Evolutionary conservation across 768 basidiomycete genomes (phyloP), one percentile per base, ranked within the genome.

Genomic region (Boletus reticulatus): DNA sequence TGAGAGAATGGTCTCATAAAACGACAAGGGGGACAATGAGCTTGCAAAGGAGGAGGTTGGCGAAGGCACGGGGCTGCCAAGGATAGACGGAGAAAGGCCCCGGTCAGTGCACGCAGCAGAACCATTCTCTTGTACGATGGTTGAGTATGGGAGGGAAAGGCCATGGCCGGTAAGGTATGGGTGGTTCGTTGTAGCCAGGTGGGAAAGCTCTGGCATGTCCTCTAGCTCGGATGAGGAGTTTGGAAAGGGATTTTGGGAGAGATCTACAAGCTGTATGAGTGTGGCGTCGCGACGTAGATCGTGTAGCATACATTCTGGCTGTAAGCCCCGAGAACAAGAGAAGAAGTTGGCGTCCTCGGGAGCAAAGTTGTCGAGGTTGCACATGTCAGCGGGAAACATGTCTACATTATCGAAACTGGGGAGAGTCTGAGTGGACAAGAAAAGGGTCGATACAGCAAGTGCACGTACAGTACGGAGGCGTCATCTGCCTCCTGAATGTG

Each of bases 31-130:
- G 1, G 69, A 72, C 9, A 64, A 20, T 4, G 69, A 69, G 14
- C 55, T 54, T 5, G 37, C 39, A n/a, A 56, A 62, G 20, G 69
- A 71, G 4, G 69, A 49, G 0, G 71, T n/a, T 5, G 70, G 71
- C 0, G 69, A 72, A 5, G 63, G 66, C 5, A 36, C 24, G 31
- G 67, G 47, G 22, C 58, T 63, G 20, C 56, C 55, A 13, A 62
- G 39, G 42, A 42, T 52, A 13, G 59, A 52, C 0, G 62, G 58
- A 1, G 60, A 56, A 17, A 61, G 67, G 3, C 56, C 32, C 0
- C 41, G 41, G 13, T 59, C 59, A 1, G 19, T 3, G 14, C 46
- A 17, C 11, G n/a, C 1, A 17, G 48, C 17, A 4, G 39, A 4
- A 10, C 19, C 16, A n/a, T 43, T 51, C 22, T 67, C 65, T 32